Conservation (phyloP, 2,329 filamentous ascomycete species). For the Chaetomium globosum region DNA sequence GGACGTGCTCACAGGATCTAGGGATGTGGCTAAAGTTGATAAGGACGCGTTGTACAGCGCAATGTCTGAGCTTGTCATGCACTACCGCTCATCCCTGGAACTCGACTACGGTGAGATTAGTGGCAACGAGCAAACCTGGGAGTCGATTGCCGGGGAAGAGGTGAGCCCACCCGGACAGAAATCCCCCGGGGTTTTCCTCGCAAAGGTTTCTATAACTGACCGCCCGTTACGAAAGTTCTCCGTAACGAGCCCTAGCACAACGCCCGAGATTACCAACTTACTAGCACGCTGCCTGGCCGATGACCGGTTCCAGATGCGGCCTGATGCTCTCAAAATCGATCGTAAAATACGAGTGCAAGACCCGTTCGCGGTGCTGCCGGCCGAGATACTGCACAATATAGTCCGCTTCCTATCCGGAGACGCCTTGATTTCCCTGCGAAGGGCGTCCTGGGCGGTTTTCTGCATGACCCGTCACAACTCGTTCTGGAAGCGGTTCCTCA, state of each 20-base stretch:
- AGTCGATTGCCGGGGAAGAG: slow-evolving; percentile 6
- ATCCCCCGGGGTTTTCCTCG: background rate
- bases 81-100: background rate
- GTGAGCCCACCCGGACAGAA: background rate
- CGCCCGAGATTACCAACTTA: background rate
- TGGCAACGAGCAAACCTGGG: background rate
- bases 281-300: background rate
- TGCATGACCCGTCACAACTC: background rate
- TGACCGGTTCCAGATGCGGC: background rate
- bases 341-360: slow-evolving; percentile 4
- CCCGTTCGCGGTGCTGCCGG: background rate
- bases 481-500: slow-evolving; percentile 15
- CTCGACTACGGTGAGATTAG: slow-evolving; percentile 3
- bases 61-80: background rate
- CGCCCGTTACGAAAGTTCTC: background rate
- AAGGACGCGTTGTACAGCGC: slow-evolving; percentile 9
- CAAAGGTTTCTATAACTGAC: background rate
- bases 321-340: background rate
- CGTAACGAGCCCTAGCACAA: background rate
- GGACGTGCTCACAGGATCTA: background rate
- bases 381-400: background rate
- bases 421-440: background rate
- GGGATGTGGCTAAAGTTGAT: background rate
- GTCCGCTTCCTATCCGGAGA: background rate
- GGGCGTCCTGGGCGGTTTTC: slow-evolving; percentile 11